A percentile compares a stretch with the other conserved stretches of the same genome.
These are phyloP conservation scores for Clonostachys solani DNA, from an alignment of 2,329 filamentous ascomycete species.

Conservation along the genomic window DNA sequence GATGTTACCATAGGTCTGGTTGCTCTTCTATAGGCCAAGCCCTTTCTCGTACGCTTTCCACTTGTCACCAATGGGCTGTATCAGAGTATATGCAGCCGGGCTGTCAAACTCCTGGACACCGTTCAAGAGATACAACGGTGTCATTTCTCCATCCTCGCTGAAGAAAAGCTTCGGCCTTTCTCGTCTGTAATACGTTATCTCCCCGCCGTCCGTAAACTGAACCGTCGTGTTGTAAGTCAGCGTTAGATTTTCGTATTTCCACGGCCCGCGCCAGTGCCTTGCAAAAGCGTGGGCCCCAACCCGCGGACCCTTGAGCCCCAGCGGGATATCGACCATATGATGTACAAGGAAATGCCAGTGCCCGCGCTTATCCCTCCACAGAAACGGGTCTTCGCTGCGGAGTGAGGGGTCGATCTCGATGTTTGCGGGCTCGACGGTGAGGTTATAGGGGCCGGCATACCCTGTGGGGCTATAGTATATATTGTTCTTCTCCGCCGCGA, in stretches of 20 bases:
- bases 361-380: constrained; percentile 24
- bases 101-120: constrained; percentile 31
- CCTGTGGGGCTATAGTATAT: constrained; percentile 20
- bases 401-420: no score
- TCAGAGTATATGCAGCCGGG: not conserved
- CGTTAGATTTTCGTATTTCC: constrained; percentile 17
- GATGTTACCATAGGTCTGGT: no score
- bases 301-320: constrained; percentile 9
- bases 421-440: constrained; percentile 14
- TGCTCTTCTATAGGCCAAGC: not conserved
- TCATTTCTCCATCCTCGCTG: constrained; percentile 37
- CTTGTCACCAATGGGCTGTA: not conserved
- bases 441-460: constrained; percentile 22
- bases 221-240: constrained; percentile 19
- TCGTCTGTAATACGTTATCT: constrained; percentile 31
- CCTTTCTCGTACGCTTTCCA: not conserved
- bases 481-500: constrained; percentile 24
- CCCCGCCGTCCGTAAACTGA: constrained; percentile 29
- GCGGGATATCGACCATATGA: constrained; percentile 15
- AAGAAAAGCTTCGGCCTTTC: constrained; percentile 45
- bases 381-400: constrained; percentile 19
- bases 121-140: constrained; percentile 38
- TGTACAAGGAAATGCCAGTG: constrained; percentile 24
- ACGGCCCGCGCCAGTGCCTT: constrained; percentile 15
- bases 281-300: constrained; percentile 22